Conservation (phyloP, 148 eudicot genomes). For the Mesembryanthemum crystallinum region DNA sequence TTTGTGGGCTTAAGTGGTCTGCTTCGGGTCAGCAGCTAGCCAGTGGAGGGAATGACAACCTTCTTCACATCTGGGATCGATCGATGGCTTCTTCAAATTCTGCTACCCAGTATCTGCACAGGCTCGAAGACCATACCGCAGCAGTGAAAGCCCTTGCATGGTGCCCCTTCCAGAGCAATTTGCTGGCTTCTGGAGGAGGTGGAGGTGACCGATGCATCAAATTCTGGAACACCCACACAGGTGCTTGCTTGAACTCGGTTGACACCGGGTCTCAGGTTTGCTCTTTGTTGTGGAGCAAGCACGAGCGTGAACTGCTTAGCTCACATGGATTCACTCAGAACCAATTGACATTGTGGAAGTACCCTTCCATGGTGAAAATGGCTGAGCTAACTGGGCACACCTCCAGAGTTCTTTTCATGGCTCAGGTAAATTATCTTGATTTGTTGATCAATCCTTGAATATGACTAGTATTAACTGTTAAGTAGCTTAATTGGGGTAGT, state of each 20-base stretch:
- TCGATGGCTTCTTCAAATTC: constrained; percentile 68
- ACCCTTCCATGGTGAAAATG: constrained; percentile 92
- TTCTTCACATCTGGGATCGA: constrained; percentile 86
- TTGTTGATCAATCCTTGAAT: not conserved
- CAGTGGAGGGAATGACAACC: constrained; percentile 87
- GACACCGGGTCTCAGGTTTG: constrained; percentile 95
- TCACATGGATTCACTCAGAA: constrained; percentile 92
- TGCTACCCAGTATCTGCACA: constrained; percentile 76
- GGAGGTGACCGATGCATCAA: constrained; percentile 79
- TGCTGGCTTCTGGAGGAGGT: constrained; percentile 92
- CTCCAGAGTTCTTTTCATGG: constrained; percentile 90
- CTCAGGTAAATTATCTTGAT: constrained; percentile 46
- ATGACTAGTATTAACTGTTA: not conserved
- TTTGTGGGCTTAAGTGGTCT: constrained; percentile 92
- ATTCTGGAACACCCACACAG: constrained; percentile 98
- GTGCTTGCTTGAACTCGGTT: constrained; percentile 81
- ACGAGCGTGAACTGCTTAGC: constrained; percentile 82
- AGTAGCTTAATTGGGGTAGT: not conserved
- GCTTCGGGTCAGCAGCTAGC: constrained; percentile 87
- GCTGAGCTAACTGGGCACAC: constrained; percentile 92
- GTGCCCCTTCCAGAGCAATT: constrained; percentile 93
- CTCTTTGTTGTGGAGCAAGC: constrained; percentile 85
- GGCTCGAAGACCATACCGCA: constrained; percentile 92
- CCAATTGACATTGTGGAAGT: constrained; percentile 93
- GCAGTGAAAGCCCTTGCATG: constrained; percentile 96